Evolutionary conservation across 116 monocot species (phyloP).

Genomic region (Phalaenopsis hybrid): DNA sequence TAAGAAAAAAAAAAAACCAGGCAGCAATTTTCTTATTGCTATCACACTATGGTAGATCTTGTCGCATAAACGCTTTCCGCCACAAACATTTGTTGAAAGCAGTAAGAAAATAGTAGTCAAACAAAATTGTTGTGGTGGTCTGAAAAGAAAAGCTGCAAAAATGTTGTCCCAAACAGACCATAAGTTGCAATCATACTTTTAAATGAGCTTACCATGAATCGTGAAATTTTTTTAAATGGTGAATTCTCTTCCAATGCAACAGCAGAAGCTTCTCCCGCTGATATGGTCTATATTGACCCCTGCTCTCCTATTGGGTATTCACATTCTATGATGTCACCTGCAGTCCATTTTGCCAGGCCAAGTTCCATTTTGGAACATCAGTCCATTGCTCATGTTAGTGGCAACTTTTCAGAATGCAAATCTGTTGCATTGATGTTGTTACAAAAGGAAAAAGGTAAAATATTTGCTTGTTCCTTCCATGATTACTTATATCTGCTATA

Average conservation of each 20-base stretch:
- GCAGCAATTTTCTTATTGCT: no score
- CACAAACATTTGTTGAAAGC: no score
- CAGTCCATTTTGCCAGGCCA: not conserved
- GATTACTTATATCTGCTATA: no score
- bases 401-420: conserved; percentile 50
- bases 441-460: conserved; percentile 35
- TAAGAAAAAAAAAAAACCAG: no score
- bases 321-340: conserved; percentile 8
- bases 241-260: not conserved
- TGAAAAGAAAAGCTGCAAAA: no score
- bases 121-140: no score
- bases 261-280: conserved; percentile 16
- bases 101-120: no score
- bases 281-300: conserved; percentile 27
- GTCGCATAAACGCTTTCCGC: no score
- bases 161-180: no score
- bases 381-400: conserved; percentile 21
- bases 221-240: no score
- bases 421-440: conserved; percentile 24
- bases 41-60: no score
- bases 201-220: not conserved
- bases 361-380: conserved; percentile 9
- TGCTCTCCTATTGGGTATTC: conserved; percentile 46
- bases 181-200: not conserved
- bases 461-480: not conserved